phyloP scores from a whole-genome alignment of 306 rosid genomes.

The Vigna trinervia region DNA sequence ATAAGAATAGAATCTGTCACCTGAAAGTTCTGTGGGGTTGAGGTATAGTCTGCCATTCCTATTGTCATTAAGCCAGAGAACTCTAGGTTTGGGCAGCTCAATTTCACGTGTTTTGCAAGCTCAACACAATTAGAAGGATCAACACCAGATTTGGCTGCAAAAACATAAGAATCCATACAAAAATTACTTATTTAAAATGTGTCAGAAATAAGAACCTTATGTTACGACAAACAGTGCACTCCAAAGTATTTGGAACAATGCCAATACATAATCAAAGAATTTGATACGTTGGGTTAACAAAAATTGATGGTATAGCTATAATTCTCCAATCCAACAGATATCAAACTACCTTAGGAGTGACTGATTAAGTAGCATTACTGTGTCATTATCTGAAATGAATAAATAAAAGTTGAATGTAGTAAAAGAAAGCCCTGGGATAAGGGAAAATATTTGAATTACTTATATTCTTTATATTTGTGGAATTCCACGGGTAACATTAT shows the following conservation, averaged over 20 bases:
- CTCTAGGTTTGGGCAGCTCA: slow-evolving; percentile 78
- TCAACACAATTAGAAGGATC: slow-evolving; percentile 88
- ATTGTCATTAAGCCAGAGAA: slow-evolving; percentile 95
- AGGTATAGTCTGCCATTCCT: slow-evolving; percentile 88
- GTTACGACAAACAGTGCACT: slow-evolving; percentile 8
- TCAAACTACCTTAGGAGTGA: slow-evolving; percentile 18
- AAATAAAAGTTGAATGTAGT: slow-evolving; percentile 1
- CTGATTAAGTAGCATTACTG: background rate
- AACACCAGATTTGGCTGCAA: slow-evolving; percentile 89
- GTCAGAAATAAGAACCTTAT: slow-evolving; percentile 18
- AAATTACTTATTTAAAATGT: slow-evolving; percentile 6
- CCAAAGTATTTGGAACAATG: slow-evolving; percentile 15
- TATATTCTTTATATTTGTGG: slow-evolving; percentile 6
- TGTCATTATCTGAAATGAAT: slow-evolving; percentile 24
- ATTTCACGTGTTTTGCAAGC: slow-evolving; percentile 87
- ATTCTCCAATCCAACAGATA: slow-evolving; percentile 23
- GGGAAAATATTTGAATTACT: background rate
- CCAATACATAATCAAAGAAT: slow-evolving; percentile 16
- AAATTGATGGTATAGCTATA: slow-evolving; percentile 6
- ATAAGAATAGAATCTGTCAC: slow-evolving; percentile 50
- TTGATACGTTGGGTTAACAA: slow-evolving; percentile 8
- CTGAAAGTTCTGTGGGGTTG: slow-evolving; percentile 93
- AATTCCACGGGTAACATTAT: background rate
- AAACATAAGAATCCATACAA: slow-evolving; percentile 17
- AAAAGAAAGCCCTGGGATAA: background rate